A percentile compares a stretch with the other conserved stretches of the same genome.
These are phyloP conservation scores for Alternaria gaisen DNA, from an alignment of 2,329 filamentous ascomycete species.

Conservation along the genomic window DNA sequence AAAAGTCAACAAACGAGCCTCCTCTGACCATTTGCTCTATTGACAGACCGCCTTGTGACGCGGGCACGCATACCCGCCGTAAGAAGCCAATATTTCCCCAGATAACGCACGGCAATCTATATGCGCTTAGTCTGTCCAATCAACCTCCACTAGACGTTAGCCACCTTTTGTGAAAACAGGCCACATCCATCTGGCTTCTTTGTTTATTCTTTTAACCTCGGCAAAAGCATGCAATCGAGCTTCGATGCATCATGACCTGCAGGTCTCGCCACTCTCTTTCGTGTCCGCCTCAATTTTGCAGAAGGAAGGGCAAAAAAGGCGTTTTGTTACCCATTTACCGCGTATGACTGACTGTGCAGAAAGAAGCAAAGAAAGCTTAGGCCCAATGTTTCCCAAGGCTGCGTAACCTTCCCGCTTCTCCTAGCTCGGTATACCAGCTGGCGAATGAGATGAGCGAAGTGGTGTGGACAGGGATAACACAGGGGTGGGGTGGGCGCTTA, in stretches of 20 bases:
- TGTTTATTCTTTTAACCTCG: not conserved
- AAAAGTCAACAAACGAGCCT: not conserved
- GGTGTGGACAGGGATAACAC: slow-evolving; percentile 11
- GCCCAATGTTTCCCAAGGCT: slow-evolving; percentile 23
- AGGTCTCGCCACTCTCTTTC: not conserved
- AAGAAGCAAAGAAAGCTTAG: slow-evolving; percentile 1
- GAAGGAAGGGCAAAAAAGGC: not conserved
- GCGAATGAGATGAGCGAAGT: slow-evolving; percentile 28
- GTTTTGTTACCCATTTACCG: not conserved
- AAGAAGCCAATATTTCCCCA: slow-evolving; percentile 12
- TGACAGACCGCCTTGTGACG: slow-evolving; percentile 6
- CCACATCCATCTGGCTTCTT: not conserved
- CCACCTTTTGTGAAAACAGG: not conserved
- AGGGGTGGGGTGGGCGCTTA: slow-evolving; percentile 28
- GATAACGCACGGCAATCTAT: slow-evolving; percentile 11
- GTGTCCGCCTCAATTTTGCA: not conserved
- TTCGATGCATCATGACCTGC: not conserved
- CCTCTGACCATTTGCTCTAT: slow-evolving; percentile 3
- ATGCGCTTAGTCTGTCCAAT: slow-evolving; percentile 12
- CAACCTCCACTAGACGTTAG: not conserved
- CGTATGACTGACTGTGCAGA: not conserved
- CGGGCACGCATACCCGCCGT: not conserved
- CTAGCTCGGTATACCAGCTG: slow-evolving; percentile 1
- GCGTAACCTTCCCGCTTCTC: slow-evolving; percentile 36
- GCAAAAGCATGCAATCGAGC: not conserved